Percentiles rank a stretch among this genome's conserved stretches.
Conservation (phyloP, 2,329 filamentous ascomycete genomes). For the Fusarium chlamydosporum region DNA sequence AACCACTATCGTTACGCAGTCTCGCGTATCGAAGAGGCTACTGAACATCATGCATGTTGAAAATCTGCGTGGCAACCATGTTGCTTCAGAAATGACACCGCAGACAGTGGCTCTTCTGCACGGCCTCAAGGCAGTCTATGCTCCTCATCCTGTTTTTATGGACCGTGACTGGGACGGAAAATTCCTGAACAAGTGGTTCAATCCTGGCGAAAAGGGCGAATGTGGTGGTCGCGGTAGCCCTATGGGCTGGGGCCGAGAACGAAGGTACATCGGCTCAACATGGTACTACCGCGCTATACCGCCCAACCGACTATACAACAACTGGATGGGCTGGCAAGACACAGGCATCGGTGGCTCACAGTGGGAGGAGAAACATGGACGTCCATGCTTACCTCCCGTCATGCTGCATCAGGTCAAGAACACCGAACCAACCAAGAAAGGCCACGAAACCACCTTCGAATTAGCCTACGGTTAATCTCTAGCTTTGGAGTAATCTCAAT, state of each 20-base stretch:
- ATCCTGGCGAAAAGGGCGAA: slow-evolving; percentile 68
- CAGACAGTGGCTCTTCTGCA: slow-evolving; percentile 81
- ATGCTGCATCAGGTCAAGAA: slow-evolving; percentile 73
- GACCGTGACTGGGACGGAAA: slow-evolving; percentile 77
- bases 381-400: slow-evolving; percentile 71
- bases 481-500: neutral
- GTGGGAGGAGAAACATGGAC: slow-evolving; percentile 70
- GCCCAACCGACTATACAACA: slow-evolving; percentile 72
- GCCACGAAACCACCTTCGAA: slow-evolving; percentile 57
- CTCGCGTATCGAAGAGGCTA: slow-evolving; percentile 78
- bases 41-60: slow-evolving; percentile 84
- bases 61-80: slow-evolving; percentile 79
- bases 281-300: slow-evolving; percentile 73
- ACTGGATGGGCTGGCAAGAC: slow-evolving; percentile 73
- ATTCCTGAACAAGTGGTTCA: slow-evolving; percentile 71
- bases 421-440: slow-evolving; percentile 64
- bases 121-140: slow-evolving; percentile 83
- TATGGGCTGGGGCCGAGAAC: slow-evolving; percentile 72
- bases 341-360: slow-evolving; percentile 66
- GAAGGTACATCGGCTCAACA: slow-evolving; percentile 69
- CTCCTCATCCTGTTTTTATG: slow-evolving; percentile 83
- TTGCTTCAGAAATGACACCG: slow-evolving; percentile 85
- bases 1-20: slow-evolving; percentile 83
- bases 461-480: slow-evolving; percentile 56
- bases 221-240: slow-evolving; percentile 68